A percentile compares a stretch with the other conserved stretches of the same genome.
phyloP scores from a whole-genome alignment of 495 filamentous ascomycete genomes.

The Cercophora samala region DNA sequence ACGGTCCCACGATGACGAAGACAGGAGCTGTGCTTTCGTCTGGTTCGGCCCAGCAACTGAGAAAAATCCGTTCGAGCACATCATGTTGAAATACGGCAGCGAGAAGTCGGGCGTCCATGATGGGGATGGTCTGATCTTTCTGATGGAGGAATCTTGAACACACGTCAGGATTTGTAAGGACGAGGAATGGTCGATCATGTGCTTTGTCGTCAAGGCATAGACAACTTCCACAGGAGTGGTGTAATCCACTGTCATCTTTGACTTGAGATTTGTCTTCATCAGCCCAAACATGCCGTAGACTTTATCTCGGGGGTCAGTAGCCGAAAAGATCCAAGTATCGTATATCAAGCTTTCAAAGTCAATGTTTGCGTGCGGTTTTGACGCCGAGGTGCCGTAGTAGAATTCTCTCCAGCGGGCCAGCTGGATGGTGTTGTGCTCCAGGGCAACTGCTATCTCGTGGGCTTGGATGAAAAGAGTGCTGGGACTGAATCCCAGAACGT shows the following conservation, averaged over 20 bases:
- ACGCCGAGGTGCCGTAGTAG: constrained; percentile 8
- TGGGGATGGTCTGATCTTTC: constrained; percentile 7
- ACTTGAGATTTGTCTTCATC: constrained; percentile 1
- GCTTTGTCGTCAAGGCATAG: constrained; percentile 10
- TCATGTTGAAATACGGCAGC: constrained; percentile 17
- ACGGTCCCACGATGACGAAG: not conserved
- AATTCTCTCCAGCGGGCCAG: constrained; percentile 16
- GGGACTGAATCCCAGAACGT: constrained; percentile 12
- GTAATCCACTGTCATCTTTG: constrained; percentile 15
- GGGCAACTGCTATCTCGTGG: constrained; percentile 17
- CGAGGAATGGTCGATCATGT: constrained; percentile 12
- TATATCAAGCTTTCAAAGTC: not conserved
- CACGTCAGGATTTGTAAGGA: constrained; percentile 14
- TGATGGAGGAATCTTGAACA: constrained; percentile 12
- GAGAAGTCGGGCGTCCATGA: constrained; percentile 20
- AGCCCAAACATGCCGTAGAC: constrained; percentile 16
- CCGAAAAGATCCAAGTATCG: constrained; percentile 4
- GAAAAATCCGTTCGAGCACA: constrained; percentile 12
- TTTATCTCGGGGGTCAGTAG: constrained; percentile 19
- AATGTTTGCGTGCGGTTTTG: not conserved
- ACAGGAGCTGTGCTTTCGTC: not conserved
- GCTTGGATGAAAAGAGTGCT: constrained; percentile 15
- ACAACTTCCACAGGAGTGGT: constrained; percentile 1
- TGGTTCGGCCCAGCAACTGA: constrained; percentile 8
- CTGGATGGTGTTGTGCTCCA: constrained; percentile 14